Percentiles rank a stretch among this genome's conserved stretches.
phyloP scores from a whole-genome alignment of 768 basidiomycete genomes.

The Porphyrellus cyaneotinctus region DNA sequence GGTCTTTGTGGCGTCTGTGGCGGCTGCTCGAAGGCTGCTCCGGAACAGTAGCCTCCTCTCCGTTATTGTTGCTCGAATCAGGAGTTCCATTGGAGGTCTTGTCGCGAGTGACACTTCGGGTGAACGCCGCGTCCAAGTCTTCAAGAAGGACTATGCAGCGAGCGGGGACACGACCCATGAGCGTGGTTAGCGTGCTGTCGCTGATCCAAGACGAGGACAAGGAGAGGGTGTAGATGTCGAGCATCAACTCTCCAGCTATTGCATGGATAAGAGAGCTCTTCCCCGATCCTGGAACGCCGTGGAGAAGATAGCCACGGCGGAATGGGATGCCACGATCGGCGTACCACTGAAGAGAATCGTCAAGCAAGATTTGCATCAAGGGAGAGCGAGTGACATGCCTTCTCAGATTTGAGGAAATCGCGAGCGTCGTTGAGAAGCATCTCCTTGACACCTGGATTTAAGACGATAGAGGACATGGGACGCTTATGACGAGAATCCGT shows the following conservation, averaged over 20 bases:
- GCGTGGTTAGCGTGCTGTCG: conserved; percentile 77
- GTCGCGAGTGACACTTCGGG: conserved; percentile 67
- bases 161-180: conserved; percentile 85
- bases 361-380: neutral
- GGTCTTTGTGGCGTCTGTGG: conserved; percentile 48
- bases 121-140: conserved; percentile 88
- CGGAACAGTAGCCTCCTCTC: conserved; percentile 30
- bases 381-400: conserved; percentile 39
- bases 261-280: conserved; percentile 86
- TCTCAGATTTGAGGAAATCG: conserved; percentile 82
- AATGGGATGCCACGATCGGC: conserved; percentile 91
- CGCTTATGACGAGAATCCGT: conserved; percentile 85
- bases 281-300: conserved; percentile 82
- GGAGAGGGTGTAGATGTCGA: conserved; percentile 91
- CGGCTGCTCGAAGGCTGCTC: conserved; percentile 38
- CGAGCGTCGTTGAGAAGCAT: conserved; percentile 79
- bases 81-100: conserved; percentile 46
- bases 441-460: conserved; percentile 86
- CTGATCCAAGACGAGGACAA: conserved; percentile 84
- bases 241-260: conserved; percentile 81
- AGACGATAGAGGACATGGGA: conserved; percentile 82
- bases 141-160: conserved; percentile 85
- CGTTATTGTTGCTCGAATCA: conserved; percentile 32
- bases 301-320: conserved; percentile 81
- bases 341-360: conserved; percentile 59